Evolutionary conservation across 108 stramenopile genomes (phyloP).

Genomic region (Seminavis robusta): DNA sequence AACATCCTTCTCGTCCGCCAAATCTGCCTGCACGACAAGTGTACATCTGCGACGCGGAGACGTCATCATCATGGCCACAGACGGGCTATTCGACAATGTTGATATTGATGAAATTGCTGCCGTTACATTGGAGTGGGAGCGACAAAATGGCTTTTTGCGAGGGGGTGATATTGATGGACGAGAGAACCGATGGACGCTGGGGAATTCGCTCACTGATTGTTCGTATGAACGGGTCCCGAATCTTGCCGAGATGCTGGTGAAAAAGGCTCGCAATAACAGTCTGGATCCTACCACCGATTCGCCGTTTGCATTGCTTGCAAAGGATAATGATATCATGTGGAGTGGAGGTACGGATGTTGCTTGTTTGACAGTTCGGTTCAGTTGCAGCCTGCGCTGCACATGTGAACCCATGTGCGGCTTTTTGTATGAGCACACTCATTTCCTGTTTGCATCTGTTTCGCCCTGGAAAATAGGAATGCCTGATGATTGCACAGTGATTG

Average conservation of each 20-base stretch:
- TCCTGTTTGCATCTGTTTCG: too few species aligned
- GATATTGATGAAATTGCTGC: constrained; percentile 90
- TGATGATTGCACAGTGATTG: constrained; percentile 91
- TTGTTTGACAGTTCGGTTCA: too few species aligned
- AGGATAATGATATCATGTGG: constrained; percentile 99
- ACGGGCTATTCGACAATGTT: constrained; percentile 97
- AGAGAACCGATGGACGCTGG: constrained; percentile 69
- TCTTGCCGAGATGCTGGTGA: constrained; percentile 47
- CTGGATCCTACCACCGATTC: constrained; percentile 77
- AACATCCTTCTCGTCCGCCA: constrained; percentile 78
- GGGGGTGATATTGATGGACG: constrained; percentile 61
- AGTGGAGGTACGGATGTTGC: too few species aligned
- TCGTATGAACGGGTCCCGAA: constrained; percentile 38
- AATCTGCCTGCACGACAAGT: constrained; percentile 85
- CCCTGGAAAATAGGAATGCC: too few species aligned
- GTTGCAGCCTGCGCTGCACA: too few species aligned
- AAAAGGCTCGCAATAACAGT: constrained; percentile 79
- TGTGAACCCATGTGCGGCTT: too few species aligned
- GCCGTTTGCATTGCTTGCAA: constrained; percentile 94
- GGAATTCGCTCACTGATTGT: constrained; percentile 48
- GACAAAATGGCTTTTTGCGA: constrained; percentile 72
- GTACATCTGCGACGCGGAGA: constrained; percentile 92
- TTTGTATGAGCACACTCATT: too few species aligned
- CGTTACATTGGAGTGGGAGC: constrained; percentile 88
- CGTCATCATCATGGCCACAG: constrained; percentile 93